Evolutionary conservation across 768 basidiomycete species (phyloP).

Genomic region (Butyriboletus loyo): DNA sequence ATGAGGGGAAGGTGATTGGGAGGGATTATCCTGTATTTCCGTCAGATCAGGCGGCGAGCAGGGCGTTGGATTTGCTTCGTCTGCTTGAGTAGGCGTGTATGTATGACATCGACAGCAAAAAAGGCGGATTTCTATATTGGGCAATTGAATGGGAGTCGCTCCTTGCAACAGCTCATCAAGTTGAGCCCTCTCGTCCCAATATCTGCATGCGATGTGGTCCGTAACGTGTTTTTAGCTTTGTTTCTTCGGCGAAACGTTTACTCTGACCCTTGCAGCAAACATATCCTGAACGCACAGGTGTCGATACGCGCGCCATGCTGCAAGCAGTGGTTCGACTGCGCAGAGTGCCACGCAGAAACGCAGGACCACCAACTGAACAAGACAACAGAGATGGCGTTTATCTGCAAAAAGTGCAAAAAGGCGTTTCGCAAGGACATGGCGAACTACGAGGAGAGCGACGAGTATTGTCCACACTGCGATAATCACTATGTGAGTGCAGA

Average conservation of each 20-base stretch:
- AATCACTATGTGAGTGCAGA: slow-evolving; percentile 88
- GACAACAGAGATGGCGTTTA: slow-evolving; percentile 81
- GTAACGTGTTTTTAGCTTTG: slow-evolving; percentile 7
- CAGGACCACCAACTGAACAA: slow-evolving; percentile 70
- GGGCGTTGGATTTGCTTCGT: slow-evolving; percentile 2
- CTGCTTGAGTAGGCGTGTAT: neutral
- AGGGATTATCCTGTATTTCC: slow-evolving; percentile 25
- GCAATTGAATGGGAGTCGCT: neutral
- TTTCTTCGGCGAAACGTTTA: neutral
- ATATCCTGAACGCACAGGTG: slow-evolving; percentile 94
- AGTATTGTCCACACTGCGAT: slow-evolving; percentile 97
- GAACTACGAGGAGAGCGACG: slow-evolving; percentile 92
- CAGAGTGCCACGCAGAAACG: slow-evolving; percentile 89
- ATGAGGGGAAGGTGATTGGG: slow-evolving; percentile 9
- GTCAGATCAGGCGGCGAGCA: slow-evolving; percentile 15
- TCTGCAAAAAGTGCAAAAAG: slow-evolving; percentile 91
- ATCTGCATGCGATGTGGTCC: slow-evolving; percentile 25
- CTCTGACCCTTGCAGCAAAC: slow-evolving; percentile 59
- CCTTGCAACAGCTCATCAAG: too few species aligned
- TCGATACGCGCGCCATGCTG: slow-evolving; percentile 96
- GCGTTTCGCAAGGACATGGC: slow-evolving; percentile 96
- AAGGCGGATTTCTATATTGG: neutral
- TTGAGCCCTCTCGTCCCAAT: neutral
- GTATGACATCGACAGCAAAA: neutral
- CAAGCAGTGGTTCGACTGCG: slow-evolving; percentile 96